Evolutionary conservation across 1,284 basidiomycete genomes (phyloP).

Genomic region (Leccinum fuscescens): DNA sequence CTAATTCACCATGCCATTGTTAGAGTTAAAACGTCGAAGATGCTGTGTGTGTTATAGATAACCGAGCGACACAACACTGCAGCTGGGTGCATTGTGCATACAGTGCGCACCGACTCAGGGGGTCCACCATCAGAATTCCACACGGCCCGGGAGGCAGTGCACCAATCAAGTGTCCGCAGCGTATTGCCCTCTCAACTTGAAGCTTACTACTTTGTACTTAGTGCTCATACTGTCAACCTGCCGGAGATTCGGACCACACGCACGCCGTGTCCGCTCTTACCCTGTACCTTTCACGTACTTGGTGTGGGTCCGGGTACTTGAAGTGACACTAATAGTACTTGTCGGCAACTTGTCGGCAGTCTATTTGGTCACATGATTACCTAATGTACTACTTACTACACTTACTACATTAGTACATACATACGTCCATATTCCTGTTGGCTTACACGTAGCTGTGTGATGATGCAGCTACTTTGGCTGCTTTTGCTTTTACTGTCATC

Average conservation of each 20-base stretch:
- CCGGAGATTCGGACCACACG: neutral
- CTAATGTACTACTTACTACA: too few relatives aligned
- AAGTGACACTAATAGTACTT: too few relatives aligned
- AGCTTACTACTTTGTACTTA: too few relatives aligned
- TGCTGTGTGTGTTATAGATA: neutral
- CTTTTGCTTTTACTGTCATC: conserved; percentile 27
- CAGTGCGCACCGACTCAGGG: too few relatives aligned
- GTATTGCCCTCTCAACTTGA: conserved; percentile 1
- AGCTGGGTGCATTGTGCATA: neutral
- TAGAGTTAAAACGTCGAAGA: neutral
- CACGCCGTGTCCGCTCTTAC: neutral
- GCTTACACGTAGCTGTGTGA: neutral
- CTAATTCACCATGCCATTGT: neutral
- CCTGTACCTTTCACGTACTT: neutral
- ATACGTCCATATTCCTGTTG: neutral
- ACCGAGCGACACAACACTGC: neutral
- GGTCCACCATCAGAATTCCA: neutral
- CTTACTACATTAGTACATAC: too few relatives aligned
- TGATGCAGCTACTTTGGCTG: conserved; percentile 31
- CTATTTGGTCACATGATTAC: conserved; percentile 13
- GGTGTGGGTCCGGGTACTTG: neutral
- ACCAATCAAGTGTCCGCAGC: conserved; percentile 7
- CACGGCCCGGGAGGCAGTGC: neutral
- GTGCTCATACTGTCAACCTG: neutral
- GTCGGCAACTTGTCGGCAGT: neutral